These are phyloP conservation scores for Rhynchospora pubera DNA, from an alignment of 176 grass and related monocot species.

Conservation along the genomic window DNA sequence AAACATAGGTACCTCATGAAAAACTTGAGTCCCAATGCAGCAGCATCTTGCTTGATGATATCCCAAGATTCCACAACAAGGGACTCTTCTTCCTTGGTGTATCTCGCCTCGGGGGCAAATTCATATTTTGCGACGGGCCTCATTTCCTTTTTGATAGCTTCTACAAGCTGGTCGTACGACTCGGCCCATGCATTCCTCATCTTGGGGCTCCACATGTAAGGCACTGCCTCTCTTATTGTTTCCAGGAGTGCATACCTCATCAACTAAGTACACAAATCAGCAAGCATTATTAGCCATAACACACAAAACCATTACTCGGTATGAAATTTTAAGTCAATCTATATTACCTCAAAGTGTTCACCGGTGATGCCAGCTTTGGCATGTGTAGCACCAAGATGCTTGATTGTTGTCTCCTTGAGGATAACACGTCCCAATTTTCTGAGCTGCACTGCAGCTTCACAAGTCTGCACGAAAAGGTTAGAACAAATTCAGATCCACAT, in stretches of 20 bases:
- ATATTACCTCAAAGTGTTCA: slow-evolving; percentile 36
- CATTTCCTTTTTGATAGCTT: slow-evolving; percentile 31
- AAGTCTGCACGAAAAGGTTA: slow-evolving; percentile 21
- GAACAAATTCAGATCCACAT: neutral
- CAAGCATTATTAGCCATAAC: neutral
- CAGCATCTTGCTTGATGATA: slow-evolving; percentile 36
- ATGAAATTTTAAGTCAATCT: neutral
- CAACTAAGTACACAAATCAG: neutral
- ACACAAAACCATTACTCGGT: neutral
- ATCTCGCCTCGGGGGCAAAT: slow-evolving; percentile 7
- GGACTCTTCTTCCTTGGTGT: slow-evolving; percentile 41
- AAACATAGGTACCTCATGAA: slow-evolving; percentile 33
- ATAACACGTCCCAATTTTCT: slow-evolving; percentile 26
- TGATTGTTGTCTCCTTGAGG: slow-evolving; percentile 27
- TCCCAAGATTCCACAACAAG: slow-evolving; percentile 40
- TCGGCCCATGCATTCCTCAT: slow-evolving; percentile 39
- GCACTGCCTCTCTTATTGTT: slow-evolving; percentile 39
- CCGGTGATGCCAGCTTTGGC: slow-evolving; percentile 23
- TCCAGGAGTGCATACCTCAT: slow-evolving; percentile 35
- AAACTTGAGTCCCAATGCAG: slow-evolving; percentile 35
- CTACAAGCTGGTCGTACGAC: slow-evolving; percentile 30
- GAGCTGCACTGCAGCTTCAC: slow-evolving; percentile 28
- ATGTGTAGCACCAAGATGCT: slow-evolving; percentile 26
- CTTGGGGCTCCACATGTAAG: slow-evolving; percentile 37
- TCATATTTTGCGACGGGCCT: neutral